Evolutionary conservation across 805 yeast species (phyloP), one percentile per base, ranked within the genome.

Genomic region (Spathaspora hagerdaliae): DNA sequence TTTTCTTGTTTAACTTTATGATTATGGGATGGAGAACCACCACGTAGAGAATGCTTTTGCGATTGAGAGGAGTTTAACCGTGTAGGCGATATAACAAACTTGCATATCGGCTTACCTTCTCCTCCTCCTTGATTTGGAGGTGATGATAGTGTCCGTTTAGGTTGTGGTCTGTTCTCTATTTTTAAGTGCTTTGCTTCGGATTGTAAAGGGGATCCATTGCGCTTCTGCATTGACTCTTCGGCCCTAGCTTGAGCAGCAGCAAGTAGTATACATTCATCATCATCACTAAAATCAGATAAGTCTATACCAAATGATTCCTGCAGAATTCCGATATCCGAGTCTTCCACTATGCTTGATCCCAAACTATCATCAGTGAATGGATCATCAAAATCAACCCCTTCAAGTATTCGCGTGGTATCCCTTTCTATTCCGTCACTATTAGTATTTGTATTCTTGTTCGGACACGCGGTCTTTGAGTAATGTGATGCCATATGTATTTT

Each of bases 211-310:
- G 32, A 29, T 29, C 12, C 32, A 29, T 3, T 3, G 6, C 32
- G 32, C 5, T 29, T 29, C 32, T 29, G 32, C 3, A 19, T 19
- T 19, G 12, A 29, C 32, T 29, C 32, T 11, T 11, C 12, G 32
- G 12, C 5, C 12, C 9, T 11, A 9, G 9, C 32, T 29, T 29
- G 12, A 3, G 38, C 42, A 11, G 43, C 48, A 11, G 31, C 24
- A 32, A 39, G 39, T 12, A 38, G 32, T 10, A 31, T 36, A 29
- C 31, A 15, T 36, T 45, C 48, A 31, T 45, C 48, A 15, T 45
- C 39, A 41, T 45, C 48, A 33, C 43, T 42, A 19, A 45, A 45
- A 7, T 38, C 48, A 39, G 27, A 31, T 6, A 33, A 36, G 14
- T 27, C 33, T 29, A 11, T 9, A 5, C 9, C 6, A 29, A 2